A percentile compares a stretch with the other conserved stretches of the same genome.
These are phyloP conservation scores for Spinacia oleracea DNA, from an alignment of 179 eudicot species.

Conservation along the genomic window DNA sequence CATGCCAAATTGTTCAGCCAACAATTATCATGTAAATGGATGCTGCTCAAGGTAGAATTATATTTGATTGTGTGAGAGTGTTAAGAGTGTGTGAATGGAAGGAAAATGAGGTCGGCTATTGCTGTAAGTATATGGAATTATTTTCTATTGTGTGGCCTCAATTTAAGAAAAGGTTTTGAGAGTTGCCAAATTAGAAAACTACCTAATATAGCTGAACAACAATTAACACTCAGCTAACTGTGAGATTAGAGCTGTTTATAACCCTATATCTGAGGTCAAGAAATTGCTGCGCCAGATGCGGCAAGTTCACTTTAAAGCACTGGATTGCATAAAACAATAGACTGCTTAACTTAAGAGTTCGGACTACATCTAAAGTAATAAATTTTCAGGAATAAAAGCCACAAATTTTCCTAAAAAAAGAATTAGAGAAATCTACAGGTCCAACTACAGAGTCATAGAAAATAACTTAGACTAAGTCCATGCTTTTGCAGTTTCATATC, in stretches of 20 bases:
- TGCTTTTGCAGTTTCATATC: not conserved
- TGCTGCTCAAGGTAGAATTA: not conserved
- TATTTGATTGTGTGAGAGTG: not conserved
- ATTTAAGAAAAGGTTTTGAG: not conserved
- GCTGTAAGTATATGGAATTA: not conserved
- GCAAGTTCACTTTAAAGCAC: not conserved
- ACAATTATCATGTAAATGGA: not conserved
- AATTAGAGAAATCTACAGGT: not conserved
- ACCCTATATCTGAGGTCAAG: not conserved
- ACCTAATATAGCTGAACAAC: not conserved
- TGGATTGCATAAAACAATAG: not conserved
- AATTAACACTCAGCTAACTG: not conserved
- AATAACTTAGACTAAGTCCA: not conserved
- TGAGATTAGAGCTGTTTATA: not conserved
- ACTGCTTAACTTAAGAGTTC: not conserved
- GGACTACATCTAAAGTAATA: not conserved
- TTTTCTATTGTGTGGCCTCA: not conserved
- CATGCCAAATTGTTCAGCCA: not conserved
- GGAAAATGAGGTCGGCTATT: not conserved
- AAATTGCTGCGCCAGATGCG: not conserved
- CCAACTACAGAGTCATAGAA: not conserved
- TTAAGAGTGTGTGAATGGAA: not conserved
- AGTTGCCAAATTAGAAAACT: not conserved
- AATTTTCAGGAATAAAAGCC: not conserved
- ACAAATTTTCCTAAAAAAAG: not conserved